Percentiles rank a stretch among this genome's conserved stretches.
phyloP scores from a whole-genome alignment of 169 alveolate genomes.

The Plasmodium knowlesi region DNA sequence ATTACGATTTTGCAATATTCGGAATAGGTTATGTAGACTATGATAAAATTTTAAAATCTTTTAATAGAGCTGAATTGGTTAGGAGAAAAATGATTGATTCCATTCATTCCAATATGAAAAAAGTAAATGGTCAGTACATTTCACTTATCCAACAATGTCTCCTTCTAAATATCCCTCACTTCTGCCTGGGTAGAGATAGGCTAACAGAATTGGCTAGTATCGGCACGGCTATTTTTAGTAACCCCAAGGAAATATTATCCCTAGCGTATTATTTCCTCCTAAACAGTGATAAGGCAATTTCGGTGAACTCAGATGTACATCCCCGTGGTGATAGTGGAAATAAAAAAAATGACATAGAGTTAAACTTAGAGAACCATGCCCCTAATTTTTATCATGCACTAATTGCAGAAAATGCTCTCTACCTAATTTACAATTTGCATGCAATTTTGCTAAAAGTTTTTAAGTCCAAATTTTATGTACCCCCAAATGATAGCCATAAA shows the following conservation, averaged over 20 bases:
- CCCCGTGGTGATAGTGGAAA: not conserved
- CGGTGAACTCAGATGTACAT: not conserved
- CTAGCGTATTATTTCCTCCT: constrained; percentile 49
- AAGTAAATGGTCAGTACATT: constrained; percentile 73
- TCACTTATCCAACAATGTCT: constrained; percentile 72
- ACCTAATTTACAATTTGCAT: constrained; percentile 54
- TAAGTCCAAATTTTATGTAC: constrained; percentile 32
- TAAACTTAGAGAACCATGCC: constrained; percentile 19
- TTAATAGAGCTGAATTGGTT: constrained; percentile 71
- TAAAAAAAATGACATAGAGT: not conserved
- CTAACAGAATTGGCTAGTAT: constrained; percentile 72
- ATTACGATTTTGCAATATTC: constrained; percentile 57
- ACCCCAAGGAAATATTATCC: constrained; percentile 63
- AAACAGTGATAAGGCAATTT: constrained; percentile 25
- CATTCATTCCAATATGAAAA: constrained; percentile 50
- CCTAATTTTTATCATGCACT: constrained; percentile 71
- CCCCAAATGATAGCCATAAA: not conserved
- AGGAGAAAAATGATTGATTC: constrained; percentile 61
- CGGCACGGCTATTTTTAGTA: constrained; percentile 71
- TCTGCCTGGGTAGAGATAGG: constrained; percentile 73
- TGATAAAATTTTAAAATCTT: constrained; percentile 71
- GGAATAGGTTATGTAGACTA: constrained; percentile 75
- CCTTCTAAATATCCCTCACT: constrained; percentile 73
- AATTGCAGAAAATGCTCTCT: constrained; percentile 65
- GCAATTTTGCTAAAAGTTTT: constrained; percentile 47